A percentile compares a stretch with the other conserved stretches of the same genome.
Conservation (phyloP, 1,139 yeast species). For the Arxiozyma heterogenica region DNA sequence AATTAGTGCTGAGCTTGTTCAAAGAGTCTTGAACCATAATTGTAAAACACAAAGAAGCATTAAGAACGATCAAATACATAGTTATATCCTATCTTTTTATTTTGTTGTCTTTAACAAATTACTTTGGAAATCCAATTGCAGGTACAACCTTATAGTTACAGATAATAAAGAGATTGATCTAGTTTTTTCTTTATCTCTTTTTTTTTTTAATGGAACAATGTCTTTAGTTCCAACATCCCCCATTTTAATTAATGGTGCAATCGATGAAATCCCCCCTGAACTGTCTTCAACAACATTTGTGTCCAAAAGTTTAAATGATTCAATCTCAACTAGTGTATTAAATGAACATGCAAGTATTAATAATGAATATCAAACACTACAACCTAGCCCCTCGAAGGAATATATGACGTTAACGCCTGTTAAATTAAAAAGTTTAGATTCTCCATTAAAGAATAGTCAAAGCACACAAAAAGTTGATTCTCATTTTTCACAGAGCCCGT, state of each 20-base stretch:
- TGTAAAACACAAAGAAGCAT: neutral
- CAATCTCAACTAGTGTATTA: neutral
- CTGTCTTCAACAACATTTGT: neutral
- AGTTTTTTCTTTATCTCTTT: too few relatives aligned
- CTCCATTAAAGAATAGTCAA: constrained; percentile 11
- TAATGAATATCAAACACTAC: neutral
- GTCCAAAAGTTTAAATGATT: neutral
- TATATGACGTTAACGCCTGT: constrained; percentile 20
- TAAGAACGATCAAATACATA: neutral
- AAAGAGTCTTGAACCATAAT: neutral
- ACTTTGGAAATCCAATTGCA: neutral
- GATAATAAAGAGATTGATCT: neutral
- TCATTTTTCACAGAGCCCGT: neutral
- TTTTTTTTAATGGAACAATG: constrained; percentile 4
- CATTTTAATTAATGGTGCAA: constrained; percentile 31
- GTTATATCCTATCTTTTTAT: neutral
- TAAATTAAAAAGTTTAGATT: constrained; percentile 15
- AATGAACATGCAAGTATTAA: neutral
- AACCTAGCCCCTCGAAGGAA: constrained; percentile 6
- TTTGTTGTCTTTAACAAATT: neutral
- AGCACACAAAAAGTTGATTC: neutral
- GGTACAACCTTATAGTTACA: neutral
- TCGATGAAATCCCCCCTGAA: constrained; percentile 16
- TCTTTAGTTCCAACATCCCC: neutral
- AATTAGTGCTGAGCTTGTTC: neutral